These are phyloP conservation scores for Ophiostoma ulmi DNA, from an alignment of 2,329 filamentous ascomycete genomes.

Conservation along the genomic window DNA sequence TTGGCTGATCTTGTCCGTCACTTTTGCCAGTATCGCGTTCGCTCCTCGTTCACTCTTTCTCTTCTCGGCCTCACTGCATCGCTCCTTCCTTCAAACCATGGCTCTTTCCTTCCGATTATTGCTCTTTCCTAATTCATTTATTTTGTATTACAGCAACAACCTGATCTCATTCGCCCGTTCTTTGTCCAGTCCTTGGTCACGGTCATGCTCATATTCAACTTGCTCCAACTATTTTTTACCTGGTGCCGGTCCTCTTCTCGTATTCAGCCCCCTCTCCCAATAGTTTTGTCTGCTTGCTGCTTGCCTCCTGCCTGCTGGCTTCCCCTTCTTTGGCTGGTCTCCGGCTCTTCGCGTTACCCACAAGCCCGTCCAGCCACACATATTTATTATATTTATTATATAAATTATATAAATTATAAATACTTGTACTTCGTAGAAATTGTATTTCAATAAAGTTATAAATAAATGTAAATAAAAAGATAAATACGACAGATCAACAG, in stretches of 20 bases:
- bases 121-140: neutral
- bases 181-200: conserved; percentile 6
- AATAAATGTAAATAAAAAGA: neutral
- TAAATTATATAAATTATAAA: neutral
- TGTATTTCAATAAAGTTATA: neutral
- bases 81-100: neutral
- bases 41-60: conserved; percentile 10
- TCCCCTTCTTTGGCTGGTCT: conserved; percentile 11
- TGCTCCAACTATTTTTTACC: neutral
- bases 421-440: neutral
- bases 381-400: too few relatives aligned
- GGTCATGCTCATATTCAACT: neutral
- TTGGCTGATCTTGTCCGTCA: conserved; percentile 5
- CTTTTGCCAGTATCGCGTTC: neutral
- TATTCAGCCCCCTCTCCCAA: neutral
- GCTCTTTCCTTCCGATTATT: neutral
- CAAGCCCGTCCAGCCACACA: conserved; percentile 7
- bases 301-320: neutral
- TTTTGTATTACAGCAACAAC: neutral
- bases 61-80: neutral
- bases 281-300: neutral
- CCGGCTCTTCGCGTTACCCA: conserved; percentile 11
- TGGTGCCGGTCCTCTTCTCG: conserved; percentile 9
- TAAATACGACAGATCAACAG: conserved; percentile 12
- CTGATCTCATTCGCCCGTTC: neutral